Percentiles rank a stretch among this genome's conserved stretches.
These are phyloP conservation scores for Dinochytrium kinnereticum DNA, from an alignment of 371 early-diverging fungal species.

Conservation along the genomic window DNA sequence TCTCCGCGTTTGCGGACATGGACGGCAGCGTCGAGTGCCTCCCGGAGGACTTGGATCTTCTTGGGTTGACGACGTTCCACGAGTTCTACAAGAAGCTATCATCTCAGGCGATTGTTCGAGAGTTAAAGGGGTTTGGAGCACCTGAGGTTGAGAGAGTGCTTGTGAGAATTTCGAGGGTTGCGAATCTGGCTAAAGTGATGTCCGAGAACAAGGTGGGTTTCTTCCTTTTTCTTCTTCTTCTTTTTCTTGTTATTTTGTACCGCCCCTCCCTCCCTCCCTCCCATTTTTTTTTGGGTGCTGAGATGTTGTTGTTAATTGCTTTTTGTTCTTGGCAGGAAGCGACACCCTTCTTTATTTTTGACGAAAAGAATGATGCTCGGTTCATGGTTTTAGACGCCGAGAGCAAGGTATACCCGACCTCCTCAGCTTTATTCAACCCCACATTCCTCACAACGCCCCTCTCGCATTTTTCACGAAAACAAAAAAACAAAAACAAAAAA, in stretches of 20 bases:
- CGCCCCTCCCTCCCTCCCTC: no score
- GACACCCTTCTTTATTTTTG: slow-evolving; percentile 51
- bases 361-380: slow-evolving; percentile 55
- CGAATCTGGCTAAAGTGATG: slow-evolving; percentile 15
- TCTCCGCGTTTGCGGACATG: slow-evolving; percentile 20
- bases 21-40: slow-evolving; percentile 39
- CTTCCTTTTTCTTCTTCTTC: not conserved
- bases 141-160: not conserved
- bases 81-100: slow-evolving; percentile 20
- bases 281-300: no score
- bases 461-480: no score
- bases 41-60: slow-evolving; percentile 41
- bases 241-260: not conserved
- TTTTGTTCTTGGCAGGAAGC: slow-evolving; percentile 4
- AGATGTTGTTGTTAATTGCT: slow-evolving; percentile 19
- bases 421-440: no score
- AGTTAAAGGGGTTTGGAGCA: slow-evolving; percentile 1
- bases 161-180: slow-evolving; percentile 1
- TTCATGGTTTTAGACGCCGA: slow-evolving; percentile 65
- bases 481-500: no score
- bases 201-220: slow-evolving; percentile 7
- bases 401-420: no score
- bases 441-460: no score
- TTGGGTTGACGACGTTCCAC: slow-evolving; percentile 34
- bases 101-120: not conserved